Evolutionary conservation across 176 grass and related monocot species (phyloP).

Genomic region (Zea mays): Zm-B73-REFERENCE-NAM-5.0 NC_050096.1:2871501-2872000

Average conservation of each 20-base stretch:
- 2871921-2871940: background rate
- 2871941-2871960: slow-evolving; percentile 4
- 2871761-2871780: slow-evolving; percentile 6
- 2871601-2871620: slow-evolving; percentile 79
- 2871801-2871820: slow-evolving; percentile 8
- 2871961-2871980: background rate
- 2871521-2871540: slow-evolving; percentile 9
- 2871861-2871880: background rate
- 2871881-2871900: background rate
- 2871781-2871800: background rate
- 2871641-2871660: slow-evolving; percentile 81
- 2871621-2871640: slow-evolving; percentile 97
- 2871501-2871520: slow-evolving; percentile 13
- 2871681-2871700: slow-evolving; percentile 94
- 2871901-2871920: background rate
- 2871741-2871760: slow-evolving; percentile 19
- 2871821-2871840: background rate
- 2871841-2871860: background rate
- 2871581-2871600: slow-evolving; percentile 66
- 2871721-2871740: slow-evolving; percentile 28
- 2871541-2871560: background rate
- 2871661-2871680: slow-evolving; percentile 96
- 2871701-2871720: slow-evolving; percentile 7
- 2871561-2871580: slow-evolving; percentile 11
- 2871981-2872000: no score